phyloP scores from a whole-genome alignment of 2,329 filamentous ascomycete genomes.

The Aspergillus sp. region DNA sequence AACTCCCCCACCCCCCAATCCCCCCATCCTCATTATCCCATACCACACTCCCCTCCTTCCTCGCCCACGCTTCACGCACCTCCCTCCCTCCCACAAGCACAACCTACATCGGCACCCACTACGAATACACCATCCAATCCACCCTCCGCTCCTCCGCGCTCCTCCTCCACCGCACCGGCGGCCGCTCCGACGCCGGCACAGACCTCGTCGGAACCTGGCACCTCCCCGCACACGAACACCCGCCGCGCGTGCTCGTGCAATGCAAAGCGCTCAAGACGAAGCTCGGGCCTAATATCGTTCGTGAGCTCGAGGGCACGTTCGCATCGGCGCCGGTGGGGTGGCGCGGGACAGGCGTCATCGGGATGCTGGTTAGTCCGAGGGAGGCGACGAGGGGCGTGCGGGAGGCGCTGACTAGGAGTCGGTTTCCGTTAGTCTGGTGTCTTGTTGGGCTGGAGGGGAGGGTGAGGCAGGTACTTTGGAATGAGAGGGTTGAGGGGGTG shows the following conservation, averaged over 20 bases:
- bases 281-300: conserved; percentile 46
- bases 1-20: conserved; percentile 37
- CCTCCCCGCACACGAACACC: conserved; percentile 35
- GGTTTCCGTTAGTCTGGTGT: conserved; percentile 69
- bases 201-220: conserved; percentile 51
- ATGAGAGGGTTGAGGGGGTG: conserved; percentile 40
- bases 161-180: conserved; percentile 46
- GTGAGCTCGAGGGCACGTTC: conserved; percentile 66
- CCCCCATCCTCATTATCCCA: conserved; percentile 31
- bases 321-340: conserved; percentile 72
- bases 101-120: conserved; percentile 48
- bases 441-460: conserved; percentile 42
- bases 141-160: conserved; percentile 44
- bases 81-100: conserved; percentile 40
- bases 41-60: conserved; percentile 43
- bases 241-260: conserved; percentile 47
- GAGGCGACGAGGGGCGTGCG: conserved; percentile 77
- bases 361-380: conserved; percentile 67
- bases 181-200: conserved; percentile 49
- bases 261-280: conserved; percentile 49
- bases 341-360: conserved; percentile 60
- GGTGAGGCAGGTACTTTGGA: conserved; percentile 49
- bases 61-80: conserved; percentile 42
- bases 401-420: conserved; percentile 67
- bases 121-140: conserved; percentile 48